Conservation (phyloP, 129 eudicot genomes). For the Escallonia rubra region DNA sequence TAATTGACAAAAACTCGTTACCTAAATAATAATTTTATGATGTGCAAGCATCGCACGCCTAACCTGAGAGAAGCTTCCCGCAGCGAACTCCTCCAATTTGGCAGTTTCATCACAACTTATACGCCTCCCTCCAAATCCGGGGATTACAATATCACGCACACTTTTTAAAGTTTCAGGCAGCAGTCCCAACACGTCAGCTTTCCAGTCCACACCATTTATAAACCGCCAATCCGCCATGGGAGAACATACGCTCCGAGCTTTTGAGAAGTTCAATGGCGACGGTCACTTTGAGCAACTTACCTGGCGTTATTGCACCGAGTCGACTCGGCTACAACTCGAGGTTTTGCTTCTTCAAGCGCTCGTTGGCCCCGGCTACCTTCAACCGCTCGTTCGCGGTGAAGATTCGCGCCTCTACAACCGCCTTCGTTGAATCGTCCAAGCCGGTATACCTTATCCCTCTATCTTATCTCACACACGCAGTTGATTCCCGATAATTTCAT, state of each 20-base stretch:
- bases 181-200: not conserved
- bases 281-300: conserved; percentile 9
- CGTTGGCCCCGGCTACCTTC: conserved; percentile 3
- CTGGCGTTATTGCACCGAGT: conserved; percentile 22
- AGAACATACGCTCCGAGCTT: not conserved
- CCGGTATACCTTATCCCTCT: conserved; percentile 28
- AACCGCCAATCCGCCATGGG: not conserved
- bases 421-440: conserved; percentile 25
- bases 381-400: conserved; percentile 19
- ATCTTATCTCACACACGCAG: not conserved
- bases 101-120: too few species aligned
- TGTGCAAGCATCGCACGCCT: too few species aligned
- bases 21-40: too few species aligned
- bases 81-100: too few species aligned
- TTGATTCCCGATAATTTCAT: too few species aligned
- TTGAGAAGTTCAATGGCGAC: conserved; percentile 13
- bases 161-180: not conserved
- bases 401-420: conserved; percentile 34
- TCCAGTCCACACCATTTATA: not conserved
- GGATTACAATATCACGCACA: too few species aligned
- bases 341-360: conserved; percentile 10
- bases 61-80: too few species aligned
- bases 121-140: too few species aligned
- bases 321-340: conserved; percentile 21
- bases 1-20: too few species aligned